A percentile compares a stretch with the other conserved stretches of the same genome.
Conservation (phyloP, 2,329 filamentous ascomycete species). For the Corinectria fuckeliana region DNA sequence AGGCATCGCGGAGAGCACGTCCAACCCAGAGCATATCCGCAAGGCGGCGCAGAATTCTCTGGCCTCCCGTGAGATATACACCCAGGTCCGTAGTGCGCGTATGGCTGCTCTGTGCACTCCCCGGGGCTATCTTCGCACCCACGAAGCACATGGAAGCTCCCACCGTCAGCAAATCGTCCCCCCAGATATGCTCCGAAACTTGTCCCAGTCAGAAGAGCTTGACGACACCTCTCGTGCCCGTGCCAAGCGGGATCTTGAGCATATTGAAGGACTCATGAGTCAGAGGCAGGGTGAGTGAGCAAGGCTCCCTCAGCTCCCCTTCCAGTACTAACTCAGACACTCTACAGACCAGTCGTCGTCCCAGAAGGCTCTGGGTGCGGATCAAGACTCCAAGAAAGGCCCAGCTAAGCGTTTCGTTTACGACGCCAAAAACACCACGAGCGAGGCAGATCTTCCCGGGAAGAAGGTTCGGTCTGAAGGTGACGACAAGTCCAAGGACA, state of each 20-base stretch:
- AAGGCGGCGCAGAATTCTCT: slow-evolving; percentile 46
- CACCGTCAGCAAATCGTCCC: slow-evolving; percentile 46
- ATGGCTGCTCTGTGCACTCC: slow-evolving; percentile 44
- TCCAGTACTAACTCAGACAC: neutral
- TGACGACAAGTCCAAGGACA: slow-evolving; percentile 47
- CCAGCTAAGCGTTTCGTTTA: slow-evolving; percentile 52
- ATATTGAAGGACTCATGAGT: slow-evolving; percentile 40
- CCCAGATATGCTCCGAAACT: slow-evolving; percentile 46
- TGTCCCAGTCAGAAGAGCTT: slow-evolving; percentile 46
- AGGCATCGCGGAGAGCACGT: slow-evolving; percentile 49
- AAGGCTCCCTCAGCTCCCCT: neutral
- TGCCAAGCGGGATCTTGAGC: slow-evolving; percentile 49
- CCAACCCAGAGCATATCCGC: slow-evolving; percentile 46
- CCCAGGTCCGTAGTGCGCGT: slow-evolving; percentile 42
- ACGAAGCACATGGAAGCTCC: neutral
- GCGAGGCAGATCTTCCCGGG: slow-evolving; percentile 51
- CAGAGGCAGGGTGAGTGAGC: slow-evolving; percentile 35
- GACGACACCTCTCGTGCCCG: slow-evolving; percentile 47
- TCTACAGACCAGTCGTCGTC: slow-evolving; percentile 1
- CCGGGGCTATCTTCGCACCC: slow-evolving; percentile 34
- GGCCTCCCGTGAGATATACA: slow-evolving; percentile 41
- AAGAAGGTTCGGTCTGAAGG: slow-evolving; percentile 51
- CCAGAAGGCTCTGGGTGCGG: slow-evolving; percentile 32
- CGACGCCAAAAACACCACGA: slow-evolving; percentile 48
- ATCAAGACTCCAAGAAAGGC: slow-evolving; percentile 28